These are phyloP conservation scores for Rhynchosporium agropyri DNA, from an alignment of 2,329 filamentous ascomycete species.

Conservation along the genomic window DNA sequence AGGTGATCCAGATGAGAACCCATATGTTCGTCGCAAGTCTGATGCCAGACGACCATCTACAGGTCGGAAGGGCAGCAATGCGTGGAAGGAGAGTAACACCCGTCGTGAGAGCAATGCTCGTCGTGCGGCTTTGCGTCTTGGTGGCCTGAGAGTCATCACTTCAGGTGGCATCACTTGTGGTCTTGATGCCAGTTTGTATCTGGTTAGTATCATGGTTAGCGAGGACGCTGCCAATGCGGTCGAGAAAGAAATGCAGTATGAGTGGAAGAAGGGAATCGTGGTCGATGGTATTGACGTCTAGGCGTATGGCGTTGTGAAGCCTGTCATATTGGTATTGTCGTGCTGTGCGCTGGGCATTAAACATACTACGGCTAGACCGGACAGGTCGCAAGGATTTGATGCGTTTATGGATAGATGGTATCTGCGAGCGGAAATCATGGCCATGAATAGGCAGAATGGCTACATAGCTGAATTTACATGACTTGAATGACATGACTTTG, in stretches of 20 bases:
- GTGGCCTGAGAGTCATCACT: constrained; percentile 73
- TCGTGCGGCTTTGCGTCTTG: constrained; percentile 64
- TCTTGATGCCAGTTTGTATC: constrained; percentile 81
- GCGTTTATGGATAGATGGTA: constrained; percentile 6
- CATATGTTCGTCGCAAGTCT: constrained; percentile 77
- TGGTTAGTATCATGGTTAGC: constrained; percentile 80
- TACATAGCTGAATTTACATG: constrained; percentile 15
- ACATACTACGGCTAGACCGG: constrained; percentile 19
- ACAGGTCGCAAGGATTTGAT: constrained; percentile 14
- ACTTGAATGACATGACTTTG: too few species aligned
- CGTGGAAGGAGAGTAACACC: constrained; percentile 72
- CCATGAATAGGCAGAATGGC: constrained; percentile 6
- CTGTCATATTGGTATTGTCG: constrained; percentile 9
- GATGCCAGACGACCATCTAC: constrained; percentile 65
- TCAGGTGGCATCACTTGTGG: constrained; percentile 77
- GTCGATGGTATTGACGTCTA: constrained; percentile 85
- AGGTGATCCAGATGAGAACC: constrained; percentile 77
- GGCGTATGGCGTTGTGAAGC: constrained; percentile 21
- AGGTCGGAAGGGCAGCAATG: constrained; percentile 81
- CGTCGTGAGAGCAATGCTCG: constrained; percentile 81
- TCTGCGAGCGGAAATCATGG: constrained; percentile 6
- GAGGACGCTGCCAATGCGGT: constrained; percentile 77
- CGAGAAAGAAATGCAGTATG: constrained; percentile 75
- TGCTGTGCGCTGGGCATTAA: constrained; percentile 20
- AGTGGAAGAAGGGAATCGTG: constrained; percentile 83